Base-by-base conservation (phyloP, 2,329 filamentous ascomycete species). In the Trichoderma asperellum region DNA sequence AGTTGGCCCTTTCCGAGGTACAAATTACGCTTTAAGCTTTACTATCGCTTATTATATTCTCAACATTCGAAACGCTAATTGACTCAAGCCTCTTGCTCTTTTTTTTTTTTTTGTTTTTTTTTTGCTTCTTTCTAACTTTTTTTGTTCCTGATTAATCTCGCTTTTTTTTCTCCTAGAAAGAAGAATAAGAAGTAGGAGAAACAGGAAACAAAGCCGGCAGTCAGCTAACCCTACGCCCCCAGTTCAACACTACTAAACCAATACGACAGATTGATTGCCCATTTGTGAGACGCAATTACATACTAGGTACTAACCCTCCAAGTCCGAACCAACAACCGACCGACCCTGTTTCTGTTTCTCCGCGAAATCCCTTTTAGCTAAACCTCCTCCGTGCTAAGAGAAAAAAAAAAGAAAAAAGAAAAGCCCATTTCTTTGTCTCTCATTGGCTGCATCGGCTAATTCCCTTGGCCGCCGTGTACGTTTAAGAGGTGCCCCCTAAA, bases 391-490 rank as follows among this genome's bases (percentile, higher is more conserved):
- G 24, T 57, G 52, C 37, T 21, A 57, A 57, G 24, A n/a, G 61
- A 3, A 24, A 24, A 24, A 24, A 24, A 24, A 24, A 24, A 24
- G 24, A 24, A 24, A 24, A 40, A 40, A 5, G 5, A 40, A 40
- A 40, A 40, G 37, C 37, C 52, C 34, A 34, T 64, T 37, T 32
- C 29, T 21, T 65, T 52, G 53, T 58, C 53, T 58, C 63, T 58
- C 53, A 57, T 66, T 58, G 53, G 63, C 49, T 58, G 35, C 29
- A 58, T 66, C 53, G 63, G 53, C 37, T 58, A 43, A 49, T 34
- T 16, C 14, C 49, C 32, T 35, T 35, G 37, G 37, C 37, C 18
- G 24, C 40, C 11, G 21, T 12, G 24, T 24, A 24, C 24, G 24
- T 24, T 24, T 24, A 24, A 24, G 24, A 24, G 24, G 24, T 24